These are phyloP conservation scores for Phlyctochytrium bullatum DNA, from an alignment of 192 early-diverging fungal species.

Conservation along the genomic window DNA sequence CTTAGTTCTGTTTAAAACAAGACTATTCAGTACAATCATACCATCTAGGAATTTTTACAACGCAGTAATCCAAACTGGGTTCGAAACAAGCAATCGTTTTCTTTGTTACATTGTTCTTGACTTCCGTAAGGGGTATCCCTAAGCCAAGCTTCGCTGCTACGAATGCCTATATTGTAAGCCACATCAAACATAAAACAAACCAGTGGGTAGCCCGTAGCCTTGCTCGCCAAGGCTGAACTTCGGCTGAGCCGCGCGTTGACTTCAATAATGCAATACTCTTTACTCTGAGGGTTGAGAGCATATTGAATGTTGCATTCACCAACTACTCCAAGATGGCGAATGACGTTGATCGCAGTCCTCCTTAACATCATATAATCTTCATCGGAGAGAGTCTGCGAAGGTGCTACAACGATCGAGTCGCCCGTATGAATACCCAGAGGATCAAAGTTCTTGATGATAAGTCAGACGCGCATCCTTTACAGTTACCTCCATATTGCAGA, in stretches of 20 bases:
- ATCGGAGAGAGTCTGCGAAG: constrained; percentile 94
- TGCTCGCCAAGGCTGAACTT: constrained; percentile 90
- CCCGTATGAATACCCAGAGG: constrained; percentile 99
- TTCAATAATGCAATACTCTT: constrained; percentile 98
- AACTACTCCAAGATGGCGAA: constrained; percentile 96
- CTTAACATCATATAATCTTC: constrained; percentile 99
- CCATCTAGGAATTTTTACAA: constrained; percentile 62
- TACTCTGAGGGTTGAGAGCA: constrained; percentile 88
- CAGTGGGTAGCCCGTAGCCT: constrained; percentile 97
- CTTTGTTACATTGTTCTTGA: constrained; percentile 93
- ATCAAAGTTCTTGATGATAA: constrained; percentile 79
- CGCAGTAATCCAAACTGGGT: constrained; percentile 88
- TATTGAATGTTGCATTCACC: constrained; percentile 99
- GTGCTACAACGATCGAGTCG: constrained; percentile 98
- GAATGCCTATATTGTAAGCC: constrained; percentile 77
- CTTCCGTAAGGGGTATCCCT: constrained; percentile 87
- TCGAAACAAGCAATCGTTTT: constrained; percentile 97
- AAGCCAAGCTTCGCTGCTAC: constrained; percentile 97
- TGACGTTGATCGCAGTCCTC: constrained; percentile 92
- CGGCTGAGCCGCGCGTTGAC: constrained; percentile 96
- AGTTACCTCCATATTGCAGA: constrained; percentile 96
- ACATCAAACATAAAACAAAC: constrained; percentile 10
- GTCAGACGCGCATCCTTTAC: constrained; percentile 7
- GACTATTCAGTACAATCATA: neutral
- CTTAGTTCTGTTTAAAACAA: constrained; percentile 48